Percentiles rank a stretch among this genome's conserved stretches.
Evolutionary conservation across 805 yeast species (phyloP).

Genomic region (Wickerhamomyces pijperi): DNA sequence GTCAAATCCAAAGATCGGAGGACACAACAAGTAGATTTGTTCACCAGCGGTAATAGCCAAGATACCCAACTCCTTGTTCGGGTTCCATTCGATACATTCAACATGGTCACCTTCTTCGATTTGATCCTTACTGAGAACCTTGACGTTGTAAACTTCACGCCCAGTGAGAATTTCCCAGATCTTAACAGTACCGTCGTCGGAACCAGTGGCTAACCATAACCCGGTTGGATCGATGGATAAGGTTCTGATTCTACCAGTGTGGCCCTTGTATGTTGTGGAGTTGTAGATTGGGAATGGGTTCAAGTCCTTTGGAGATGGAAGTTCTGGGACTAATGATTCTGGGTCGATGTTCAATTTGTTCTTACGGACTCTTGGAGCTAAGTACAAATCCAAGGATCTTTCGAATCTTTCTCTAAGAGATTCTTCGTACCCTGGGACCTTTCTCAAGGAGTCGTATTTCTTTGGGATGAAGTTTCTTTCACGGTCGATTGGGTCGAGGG

Average conservation of each 20-base stretch:
- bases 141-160: slow-evolving; percentile 73
- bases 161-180: slow-evolving; percentile 97
- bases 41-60: slow-evolving; percentile 82
- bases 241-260: slow-evolving; percentile 70
- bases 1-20: slow-evolving; percentile 85
- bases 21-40: slow-evolving; percentile 64
- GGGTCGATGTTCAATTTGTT: slow-evolving; percentile 91
- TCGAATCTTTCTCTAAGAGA: slow-evolving; percentile 85
- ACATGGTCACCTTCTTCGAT: slow-evolving; percentile 68
- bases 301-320: slow-evolving; percentile 93
- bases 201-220: slow-evolving; percentile 92
- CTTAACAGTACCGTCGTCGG: slow-evolving; percentile 91
- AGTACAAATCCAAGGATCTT: slow-evolving; percentile 82
- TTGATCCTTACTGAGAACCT: slow-evolving; percentile 28
- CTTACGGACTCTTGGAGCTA: slow-evolving; percentile 93
- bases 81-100: slow-evolving; percentile 85
- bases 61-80: slow-evolving; percentile 61
- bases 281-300: slow-evolving; percentile 93
- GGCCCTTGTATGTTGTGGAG: slow-evolving; percentile 79
- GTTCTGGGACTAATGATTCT: slow-evolving; percentile 87
- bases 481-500: slow-evolving; percentile 63
- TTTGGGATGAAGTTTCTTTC: slow-evolving; percentile 73
- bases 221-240: slow-evolving; percentile 83
- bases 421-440: slow-evolving; percentile 88
- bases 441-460: slow-evolving; percentile 71